Conservation (phyloP, 2,329 filamentous ascomycete genomes). For the Scortechinia acanthostroma region DNA sequence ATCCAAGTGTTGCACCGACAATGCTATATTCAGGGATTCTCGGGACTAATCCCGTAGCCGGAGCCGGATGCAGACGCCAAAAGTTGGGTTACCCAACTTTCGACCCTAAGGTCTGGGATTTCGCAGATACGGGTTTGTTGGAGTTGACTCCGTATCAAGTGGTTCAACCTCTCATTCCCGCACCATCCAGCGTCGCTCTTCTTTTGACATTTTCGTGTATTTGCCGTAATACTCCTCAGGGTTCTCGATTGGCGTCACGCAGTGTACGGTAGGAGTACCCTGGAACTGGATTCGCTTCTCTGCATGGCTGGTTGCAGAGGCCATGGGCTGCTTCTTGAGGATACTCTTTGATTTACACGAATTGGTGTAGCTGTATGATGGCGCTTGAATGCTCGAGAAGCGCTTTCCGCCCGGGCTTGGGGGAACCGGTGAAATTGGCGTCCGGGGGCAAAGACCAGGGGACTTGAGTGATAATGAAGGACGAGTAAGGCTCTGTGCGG, state of each 20-base stretch:
- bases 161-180: background rate
- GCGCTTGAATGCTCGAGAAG: background rate
- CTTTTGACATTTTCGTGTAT: background rate
- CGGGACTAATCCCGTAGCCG: too few relatives aligned
- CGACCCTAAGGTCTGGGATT: too few relatives aligned
- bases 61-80: too few relatives aligned
- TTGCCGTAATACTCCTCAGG: background rate
- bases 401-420: background rate
- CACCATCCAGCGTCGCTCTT: background rate
- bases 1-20: too few relatives aligned
- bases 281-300: slow-evolving; percentile 1
- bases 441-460: background rate
- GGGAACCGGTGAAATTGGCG: background rate
- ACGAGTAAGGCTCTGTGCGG: background rate
- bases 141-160: too few relatives aligned
- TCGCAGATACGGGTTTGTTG: too few relatives aligned
- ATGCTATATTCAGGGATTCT: too few relatives aligned
- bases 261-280: background rate
- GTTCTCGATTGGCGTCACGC: slow-evolving; percentile 2
- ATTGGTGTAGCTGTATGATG: background rate
- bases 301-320: background rate
- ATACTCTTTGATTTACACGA: background rate
- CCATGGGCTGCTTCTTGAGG: background rate
- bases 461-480: background rate
- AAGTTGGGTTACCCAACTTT: too few relatives aligned